phyloP scores from a whole-genome alignment of 1,139 yeast species.

The Yamadazyma blattariae region DNA sequence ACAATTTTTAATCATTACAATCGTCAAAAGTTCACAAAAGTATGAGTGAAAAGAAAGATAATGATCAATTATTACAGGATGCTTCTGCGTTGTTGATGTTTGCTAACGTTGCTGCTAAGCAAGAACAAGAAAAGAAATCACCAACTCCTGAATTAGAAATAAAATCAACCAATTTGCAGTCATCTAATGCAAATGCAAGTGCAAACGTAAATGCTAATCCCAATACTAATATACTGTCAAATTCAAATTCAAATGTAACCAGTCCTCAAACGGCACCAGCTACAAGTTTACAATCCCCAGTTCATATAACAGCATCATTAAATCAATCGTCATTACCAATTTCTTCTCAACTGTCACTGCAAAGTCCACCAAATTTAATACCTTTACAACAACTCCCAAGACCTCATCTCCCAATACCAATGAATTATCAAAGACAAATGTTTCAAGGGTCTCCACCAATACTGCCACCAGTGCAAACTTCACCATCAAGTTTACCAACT shows the following conservation, averaged over 20 bases:
- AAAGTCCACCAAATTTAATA: background rate
- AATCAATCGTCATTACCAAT: background rate
- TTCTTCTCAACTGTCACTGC: background rate
- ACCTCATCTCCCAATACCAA: conserved; percentile 2
- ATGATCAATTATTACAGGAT: conserved; percentile 29
- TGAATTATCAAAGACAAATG: background rate
- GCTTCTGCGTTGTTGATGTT: conserved; percentile 67
- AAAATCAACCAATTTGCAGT: conserved; percentile 6
- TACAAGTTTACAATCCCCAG: conserved; percentile 1
- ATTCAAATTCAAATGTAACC: background rate
- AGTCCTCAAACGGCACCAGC: too few relatives aligned
- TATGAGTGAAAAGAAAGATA: background rate
- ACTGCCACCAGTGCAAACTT: background rate
- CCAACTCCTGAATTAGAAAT: too few relatives aligned
- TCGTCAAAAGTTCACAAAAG: conserved; percentile 3
- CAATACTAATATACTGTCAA: too few relatives aligned
- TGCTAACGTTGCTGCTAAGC: conserved; percentile 54
- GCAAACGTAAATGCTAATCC: too few relatives aligned
- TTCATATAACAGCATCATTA: background rate
- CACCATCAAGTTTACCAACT: too few relatives aligned
- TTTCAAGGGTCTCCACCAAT: conserved; percentile 1
- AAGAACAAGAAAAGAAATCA: conserved; percentile 25
- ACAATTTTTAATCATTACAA: too few relatives aligned
- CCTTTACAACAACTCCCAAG: conserved; percentile 4
- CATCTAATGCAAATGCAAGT: background rate